Evolutionary conservation across 345 rosid genomes (phyloP).

Genomic region (Streptanthus diversifolius): DNA sequence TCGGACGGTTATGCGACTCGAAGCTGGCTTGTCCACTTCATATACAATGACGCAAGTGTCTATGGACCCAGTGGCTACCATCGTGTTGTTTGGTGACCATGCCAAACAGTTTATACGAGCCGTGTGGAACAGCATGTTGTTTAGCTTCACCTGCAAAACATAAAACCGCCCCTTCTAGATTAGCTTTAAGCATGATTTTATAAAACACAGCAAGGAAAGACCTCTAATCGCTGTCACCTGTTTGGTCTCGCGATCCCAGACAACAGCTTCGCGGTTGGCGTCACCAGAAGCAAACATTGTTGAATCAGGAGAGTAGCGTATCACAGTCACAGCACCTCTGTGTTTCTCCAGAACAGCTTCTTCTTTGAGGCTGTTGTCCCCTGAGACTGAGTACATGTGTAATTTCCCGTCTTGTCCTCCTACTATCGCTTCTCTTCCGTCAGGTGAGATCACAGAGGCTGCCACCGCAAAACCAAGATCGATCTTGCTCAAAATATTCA

Average conservation of each 20-base stretch:
- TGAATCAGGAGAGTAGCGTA: constrained; percentile 61
- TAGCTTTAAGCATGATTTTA: background rate
- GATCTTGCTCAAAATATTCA: constrained; percentile 43
- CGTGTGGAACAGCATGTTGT: constrained; percentile 70
- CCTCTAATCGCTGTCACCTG: constrained; percentile 40
- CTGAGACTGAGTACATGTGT: constrained; percentile 57
- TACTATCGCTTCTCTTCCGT: constrained; percentile 64
- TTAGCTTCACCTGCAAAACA: constrained; percentile 58
- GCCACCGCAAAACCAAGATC: constrained; percentile 54
- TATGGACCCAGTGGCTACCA: constrained; percentile 71
- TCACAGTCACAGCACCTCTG: constrained; percentile 61
- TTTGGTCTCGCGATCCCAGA: constrained; percentile 60
- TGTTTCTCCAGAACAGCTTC: constrained; percentile 64
- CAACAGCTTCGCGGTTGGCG: constrained; percentile 61
- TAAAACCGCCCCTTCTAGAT: background rate
- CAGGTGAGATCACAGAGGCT: constrained; percentile 61
- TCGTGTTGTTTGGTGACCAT: constrained; percentile 67
- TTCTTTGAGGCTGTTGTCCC: constrained; percentile 48
- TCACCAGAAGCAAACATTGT: constrained; percentile 81
- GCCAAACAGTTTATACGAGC: constrained; percentile 74
- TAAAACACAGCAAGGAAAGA: background rate
- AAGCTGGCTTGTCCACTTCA: constrained; percentile 62
- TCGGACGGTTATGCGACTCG: constrained; percentile 54
- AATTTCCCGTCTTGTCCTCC: constrained; percentile 74
- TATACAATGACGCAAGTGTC: constrained; percentile 68